Evolutionary conservation across 2,329 filamentous ascomycete species (phyloP).

Genomic region (Ascochyta clinopodiicola): DNA sequence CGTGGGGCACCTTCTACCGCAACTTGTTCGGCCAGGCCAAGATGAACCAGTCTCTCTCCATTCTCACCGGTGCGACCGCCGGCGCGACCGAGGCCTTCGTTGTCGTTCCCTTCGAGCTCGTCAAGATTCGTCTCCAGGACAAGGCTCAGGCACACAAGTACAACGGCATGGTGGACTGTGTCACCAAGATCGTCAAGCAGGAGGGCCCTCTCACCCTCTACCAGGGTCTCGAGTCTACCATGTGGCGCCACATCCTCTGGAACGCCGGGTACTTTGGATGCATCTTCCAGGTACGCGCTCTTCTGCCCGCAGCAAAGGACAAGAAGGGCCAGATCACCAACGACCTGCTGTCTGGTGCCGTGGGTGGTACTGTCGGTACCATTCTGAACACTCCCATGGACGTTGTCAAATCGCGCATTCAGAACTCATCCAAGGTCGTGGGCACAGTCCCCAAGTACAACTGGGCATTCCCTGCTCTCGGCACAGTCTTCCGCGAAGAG

Average conservation of each 20-base stretch:
- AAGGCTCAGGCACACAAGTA: conserved; percentile 90
- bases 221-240: conserved; percentile 93
- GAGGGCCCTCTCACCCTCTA: conserved; percentile 91
- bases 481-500: conserved; percentile 89
- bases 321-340: conserved; percentile 84
- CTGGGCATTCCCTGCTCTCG: conserved; percentile 91
- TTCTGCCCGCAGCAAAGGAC: conserved; percentile 80
- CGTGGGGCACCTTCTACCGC: conserved; percentile 95
- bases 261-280: conserved; percentile 97
- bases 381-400: conserved; percentile 95
- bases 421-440: conserved; percentile 86
- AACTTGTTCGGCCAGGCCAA: conserved; percentile 81
- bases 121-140: conserved; percentile 98
- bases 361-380: conserved; percentile 91
- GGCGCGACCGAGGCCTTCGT: conserved; percentile 96
- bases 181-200: conserved; percentile 79
- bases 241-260: conserved; percentile 96
- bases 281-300: conserved; percentile 92
- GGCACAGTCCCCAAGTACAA: conserved; percentile 93
- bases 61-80: conserved; percentile 91
- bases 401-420: conserved; percentile 97
- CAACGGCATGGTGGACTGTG: conserved; percentile 79
- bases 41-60: conserved; percentile 90
- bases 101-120: conserved; percentile 95
- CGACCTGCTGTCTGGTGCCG: conserved; percentile 82